Evolutionary conservation across 1,284 basidiomycete genomes (phyloP), one percentile per base, ranked within the genome.

Genomic region (Microstroma glucosiphilum): DNA sequence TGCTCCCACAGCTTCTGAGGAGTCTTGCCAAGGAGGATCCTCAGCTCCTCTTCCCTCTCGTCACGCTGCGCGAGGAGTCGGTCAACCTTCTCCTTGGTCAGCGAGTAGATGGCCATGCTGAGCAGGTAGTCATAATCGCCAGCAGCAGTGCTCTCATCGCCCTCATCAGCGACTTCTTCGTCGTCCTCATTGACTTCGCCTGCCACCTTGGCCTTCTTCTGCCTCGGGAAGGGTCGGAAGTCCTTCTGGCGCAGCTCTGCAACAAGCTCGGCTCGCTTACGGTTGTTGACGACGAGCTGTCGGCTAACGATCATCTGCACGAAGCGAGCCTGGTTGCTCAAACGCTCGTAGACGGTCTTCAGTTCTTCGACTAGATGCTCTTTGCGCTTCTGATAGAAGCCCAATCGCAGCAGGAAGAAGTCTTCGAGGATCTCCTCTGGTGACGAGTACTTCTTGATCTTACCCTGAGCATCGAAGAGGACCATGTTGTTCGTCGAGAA

Each of bases 401-500:
- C 87, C 64, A 98, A 82, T 21, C 96, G 87, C 67, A 89, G 83
- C 51, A 91, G 89, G 80, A 91, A 99, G 79, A 96, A 99, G 58
- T 96, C 94, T 66, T 91, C 87, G 58, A 98, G 80, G 64, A 99
- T 92, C 75, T 93, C 89, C 77, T 97, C 94, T 0, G 96, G 87
- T 1, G 88, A 85, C 21, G 85, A 82, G 80, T 97, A 98, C 82
- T 89, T 96, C 82, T 89, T 92, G 82, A 99, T 96, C 83, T 96
- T 96, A 74, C 91, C 89, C 37, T 94, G 88, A 68, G 91, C 86
- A 80, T 97, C 93, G 80, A 99, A 99, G 80, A 91, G 92, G 9
- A 98, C 96, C 96, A 99, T 97, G 82, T 99, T 99, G 78, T 85
- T 85, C 9, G 92, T 96, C 77, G 84, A 89, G 78, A 97, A 82